Percentiles rank a stretch among this genome's conserved stretches.
Evolutionary conservation across 2,329 filamentous ascomycete species (phyloP).

Genomic region (Penicillium sp.): DNA sequence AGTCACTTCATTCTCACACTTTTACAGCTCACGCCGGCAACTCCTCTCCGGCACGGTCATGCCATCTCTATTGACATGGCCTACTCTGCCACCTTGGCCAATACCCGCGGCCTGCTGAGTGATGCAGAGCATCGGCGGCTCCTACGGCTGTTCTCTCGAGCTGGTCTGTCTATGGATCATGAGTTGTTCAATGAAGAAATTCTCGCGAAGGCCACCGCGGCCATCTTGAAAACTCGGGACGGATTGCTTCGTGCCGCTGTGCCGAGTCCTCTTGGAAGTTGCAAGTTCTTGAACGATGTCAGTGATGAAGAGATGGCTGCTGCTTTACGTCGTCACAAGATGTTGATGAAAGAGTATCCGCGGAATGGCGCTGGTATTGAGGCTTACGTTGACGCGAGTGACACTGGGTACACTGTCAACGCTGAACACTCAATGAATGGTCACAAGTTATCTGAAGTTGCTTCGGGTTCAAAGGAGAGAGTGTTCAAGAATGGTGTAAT

Average conservation of each 20-base stretch:
- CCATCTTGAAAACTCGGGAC: constrained; percentile 72
- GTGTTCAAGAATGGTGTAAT: neutral
- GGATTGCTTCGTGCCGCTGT: constrained; percentile 70
- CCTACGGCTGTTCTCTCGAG: constrained; percentile 3
- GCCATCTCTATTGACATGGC: constrained; percentile 12
- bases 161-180: constrained; percentile 7
- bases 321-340: constrained; percentile 66
- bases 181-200: constrained; percentile 11
- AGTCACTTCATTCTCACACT: neutral
- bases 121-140: constrained; percentile 1
- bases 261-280: constrained; percentile 67
- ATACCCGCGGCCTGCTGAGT: constrained; percentile 6
- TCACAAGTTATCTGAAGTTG: neutral
- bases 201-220: constrained; percentile 60
- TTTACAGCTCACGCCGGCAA: constrained; percentile 2
- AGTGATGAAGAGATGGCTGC: constrained; percentile 63
- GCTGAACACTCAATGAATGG: neutral
- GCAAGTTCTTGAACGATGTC: constrained; percentile 71
- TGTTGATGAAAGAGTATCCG: constrained; percentile 64
- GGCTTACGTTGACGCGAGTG: constrained; percentile 69
- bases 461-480: neutral
- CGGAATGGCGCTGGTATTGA: constrained; percentile 68
- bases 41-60: constrained; percentile 5
- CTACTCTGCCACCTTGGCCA: constrained; percentile 8
- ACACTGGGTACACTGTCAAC: constrained; percentile 57